Conservation (phyloP, 2,329 filamentous ascomycete genomes). For the Talaromyces sp. region DNA sequence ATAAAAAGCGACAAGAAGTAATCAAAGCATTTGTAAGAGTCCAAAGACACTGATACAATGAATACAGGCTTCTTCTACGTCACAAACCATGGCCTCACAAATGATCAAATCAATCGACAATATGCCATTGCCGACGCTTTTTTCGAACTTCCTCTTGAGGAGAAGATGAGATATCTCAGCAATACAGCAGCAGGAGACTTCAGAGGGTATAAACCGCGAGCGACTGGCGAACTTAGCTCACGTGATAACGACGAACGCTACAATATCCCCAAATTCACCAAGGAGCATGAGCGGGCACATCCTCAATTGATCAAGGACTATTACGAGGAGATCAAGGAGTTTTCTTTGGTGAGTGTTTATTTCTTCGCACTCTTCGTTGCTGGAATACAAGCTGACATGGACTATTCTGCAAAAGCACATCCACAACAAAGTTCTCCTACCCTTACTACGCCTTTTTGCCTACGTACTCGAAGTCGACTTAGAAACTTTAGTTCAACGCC, state of each 20-base stretch:
- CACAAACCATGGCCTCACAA: conserved; percentile 57
- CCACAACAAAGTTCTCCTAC: conserved; percentile 23
- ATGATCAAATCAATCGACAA: conserved; percentile 59
- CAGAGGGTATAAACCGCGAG: conserved; percentile 9
- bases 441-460: conserved; percentile 59
- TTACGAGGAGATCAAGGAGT: conserved; percentile 15
- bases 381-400: background rate
- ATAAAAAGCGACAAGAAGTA: too few relatives aligned
- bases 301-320: conserved; percentile 12
- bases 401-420: background rate
- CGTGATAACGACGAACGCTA: conserved; percentile 16
- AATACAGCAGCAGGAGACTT: conserved; percentile 11
- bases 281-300: conserved; percentile 13
- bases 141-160: conserved; percentile 54
- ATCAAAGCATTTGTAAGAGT: background rate
- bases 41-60: conserved; percentile 16
- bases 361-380: background rate
- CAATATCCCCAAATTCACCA: conserved; percentile 17
- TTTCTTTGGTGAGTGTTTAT: background rate
- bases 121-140: conserved; percentile 60
- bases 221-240: conserved; percentile 4
- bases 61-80: conserved; percentile 59
- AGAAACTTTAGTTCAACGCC: conserved; percentile 53
- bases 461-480: conserved; percentile 60
- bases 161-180: conserved; percentile 56